A percentile compares a stretch with the other conserved stretches of the same genome.
Evolutionary conservation across 192 early-diverging fungal genomes (phyloP).

Genomic region (Coemansia sp.): DNA sequence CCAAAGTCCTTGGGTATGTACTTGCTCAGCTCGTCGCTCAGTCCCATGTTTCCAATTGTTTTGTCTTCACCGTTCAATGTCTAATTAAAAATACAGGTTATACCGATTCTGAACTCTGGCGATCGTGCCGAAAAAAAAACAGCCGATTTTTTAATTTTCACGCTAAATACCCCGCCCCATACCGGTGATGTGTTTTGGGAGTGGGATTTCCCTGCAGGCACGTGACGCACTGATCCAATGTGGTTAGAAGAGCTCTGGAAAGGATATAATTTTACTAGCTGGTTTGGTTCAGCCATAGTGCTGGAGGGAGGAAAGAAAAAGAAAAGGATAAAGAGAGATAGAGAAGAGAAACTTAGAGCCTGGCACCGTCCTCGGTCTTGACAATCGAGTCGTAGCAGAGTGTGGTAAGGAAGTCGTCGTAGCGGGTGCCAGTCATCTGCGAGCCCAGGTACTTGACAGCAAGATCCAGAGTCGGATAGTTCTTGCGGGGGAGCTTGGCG

Average conservation of each 20-base stretch:
- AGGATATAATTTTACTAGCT: no score
- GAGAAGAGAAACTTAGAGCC: conserved; percentile 26
- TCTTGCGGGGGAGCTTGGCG: conserved; percentile 63
- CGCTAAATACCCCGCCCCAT: neutral
- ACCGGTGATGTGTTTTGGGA: no score
- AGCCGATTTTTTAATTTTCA: neutral
- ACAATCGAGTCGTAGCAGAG: conserved; percentile 90
- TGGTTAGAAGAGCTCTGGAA: no score
- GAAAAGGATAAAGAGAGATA: neutral
- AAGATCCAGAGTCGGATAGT: conserved; percentile 48
- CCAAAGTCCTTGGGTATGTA: conserved; percentile 53
- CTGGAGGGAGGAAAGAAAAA: no score
- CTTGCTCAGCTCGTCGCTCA: conserved; percentile 47
- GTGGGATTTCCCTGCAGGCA: no score
- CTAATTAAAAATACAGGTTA: no score
- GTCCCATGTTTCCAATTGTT: conserved; percentile 13
- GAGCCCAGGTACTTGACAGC: conserved; percentile 64
- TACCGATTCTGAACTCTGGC: no score
- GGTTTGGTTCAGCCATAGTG: no score
- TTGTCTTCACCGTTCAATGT: neutral
- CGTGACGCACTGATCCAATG: no score
- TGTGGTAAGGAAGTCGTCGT: conserved; percentile 93
- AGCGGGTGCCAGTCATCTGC: conserved; percentile 78
- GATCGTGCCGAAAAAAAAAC: neutral
- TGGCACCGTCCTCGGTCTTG: conserved; percentile 36